Conservation (phyloP, 1,139 yeast genomes). For the Geotrichum aggregatum region DNA sequence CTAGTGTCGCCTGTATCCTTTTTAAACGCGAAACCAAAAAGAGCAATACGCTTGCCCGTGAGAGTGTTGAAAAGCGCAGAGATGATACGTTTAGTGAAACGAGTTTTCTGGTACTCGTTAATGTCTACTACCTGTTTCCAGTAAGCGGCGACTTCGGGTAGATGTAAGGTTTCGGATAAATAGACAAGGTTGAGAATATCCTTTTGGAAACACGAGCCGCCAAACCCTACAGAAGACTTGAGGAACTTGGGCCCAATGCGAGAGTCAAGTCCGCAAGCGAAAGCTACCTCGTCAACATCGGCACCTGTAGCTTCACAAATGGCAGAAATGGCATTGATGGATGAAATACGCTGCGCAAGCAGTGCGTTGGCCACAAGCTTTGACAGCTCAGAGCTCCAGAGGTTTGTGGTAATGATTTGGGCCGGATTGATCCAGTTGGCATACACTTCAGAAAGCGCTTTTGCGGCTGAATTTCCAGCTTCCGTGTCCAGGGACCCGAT, state of each 20-base stretch:
- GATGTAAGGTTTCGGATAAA: slow-evolving; percentile 32
- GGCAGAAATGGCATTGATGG: slow-evolving; percentile 33
- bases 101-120: slow-evolving; percentile 33
- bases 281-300: slow-evolving; percentile 33
- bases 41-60: slow-evolving; percentile 31
- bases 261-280: slow-evolving; percentile 34
- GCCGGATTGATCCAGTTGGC: slow-evolving; percentile 32
- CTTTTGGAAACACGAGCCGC: slow-evolving; percentile 34
- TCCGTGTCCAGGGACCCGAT: slow-evolving; percentile 33
- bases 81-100: slow-evolving; percentile 32
- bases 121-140: slow-evolving; percentile 35
- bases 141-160: slow-evolving; percentile 34
- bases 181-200: slow-evolving; percentile 33
- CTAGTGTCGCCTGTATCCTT: slow-evolving; percentile 35
- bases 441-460: slow-evolving; percentile 31
- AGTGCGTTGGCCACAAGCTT: slow-evolving; percentile 36
- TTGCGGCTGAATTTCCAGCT: slow-evolving; percentile 30
- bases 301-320: slow-evolving; percentile 35
- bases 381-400: slow-evolving; percentile 34
- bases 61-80: slow-evolving; percentile 31
- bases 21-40: slow-evolving; percentile 34
- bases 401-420: slow-evolving; percentile 32
- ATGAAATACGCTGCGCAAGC: slow-evolving; percentile 34
- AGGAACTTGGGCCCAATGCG: slow-evolving; percentile 34
- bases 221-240: slow-evolving; percentile 33